phyloP scores from a whole-genome alignment of 352 stramenopile genomes.

The Phytopythium kandeliae region DNA sequence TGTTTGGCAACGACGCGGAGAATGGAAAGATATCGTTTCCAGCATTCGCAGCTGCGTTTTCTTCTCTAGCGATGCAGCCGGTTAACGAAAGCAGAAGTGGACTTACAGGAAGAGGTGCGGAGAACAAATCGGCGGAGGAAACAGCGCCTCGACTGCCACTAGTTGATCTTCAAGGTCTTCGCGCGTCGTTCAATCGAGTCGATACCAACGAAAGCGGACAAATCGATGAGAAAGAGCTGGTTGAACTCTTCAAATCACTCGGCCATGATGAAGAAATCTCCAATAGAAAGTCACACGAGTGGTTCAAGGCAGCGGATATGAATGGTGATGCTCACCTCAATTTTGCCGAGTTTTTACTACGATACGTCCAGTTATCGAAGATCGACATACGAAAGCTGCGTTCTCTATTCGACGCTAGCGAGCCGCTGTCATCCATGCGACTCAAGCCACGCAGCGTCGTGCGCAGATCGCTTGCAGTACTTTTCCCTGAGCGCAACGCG shows the following conservation, averaged over 20 bases:
- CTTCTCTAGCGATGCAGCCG: conserved; percentile 39
- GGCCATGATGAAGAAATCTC: conserved; percentile 13
- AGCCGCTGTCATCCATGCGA: conserved; percentile 21
- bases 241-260: conserved; percentile 25
- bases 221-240: conserved; percentile 34
- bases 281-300: conserved; percentile 20
- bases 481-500: conserved; percentile 20
- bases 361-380: conserved; percentile 44
- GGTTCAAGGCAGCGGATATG: conserved; percentile 28
- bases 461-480: conserved; percentile 15
- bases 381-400: conserved; percentile 28
- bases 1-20: conserved; percentile 17
- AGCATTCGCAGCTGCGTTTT: conserved; percentile 53
- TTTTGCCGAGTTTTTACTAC: conserved; percentile 64
- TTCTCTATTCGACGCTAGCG: conserved; percentile 29
- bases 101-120: not conserved
- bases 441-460: conserved; percentile 30
- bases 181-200: conserved; percentile 28
- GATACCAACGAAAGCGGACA: conserved; percentile 26
- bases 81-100: conserved; percentile 12
- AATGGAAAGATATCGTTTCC: conserved; percentile 39
- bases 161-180: conserved; percentile 35
- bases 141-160: conserved; percentile 15
- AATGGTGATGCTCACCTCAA: conserved; percentile 26
- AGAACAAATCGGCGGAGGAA: not conserved